Evolutionary conservation across 2,329 filamentous ascomycete species (phyloP), one percentile per base, ranked within the genome.

Genomic region (Aspergillus viridinutans): DNA sequence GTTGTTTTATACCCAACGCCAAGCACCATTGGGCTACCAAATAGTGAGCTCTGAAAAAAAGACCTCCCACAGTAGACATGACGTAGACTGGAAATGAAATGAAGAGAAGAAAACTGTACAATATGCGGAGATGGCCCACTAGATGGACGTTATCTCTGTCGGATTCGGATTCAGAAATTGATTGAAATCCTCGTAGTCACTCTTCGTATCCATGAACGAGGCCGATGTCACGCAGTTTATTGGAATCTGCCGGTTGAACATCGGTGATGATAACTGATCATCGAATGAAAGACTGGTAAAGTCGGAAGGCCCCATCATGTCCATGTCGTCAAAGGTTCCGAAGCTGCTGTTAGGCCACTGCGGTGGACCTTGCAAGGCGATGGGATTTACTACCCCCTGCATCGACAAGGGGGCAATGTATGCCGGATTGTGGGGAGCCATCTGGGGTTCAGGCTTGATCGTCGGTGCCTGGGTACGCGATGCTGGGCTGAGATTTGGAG

Each of bases 101-200:
- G 14, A 49, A 57, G 12, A 55, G 35, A 29, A 49, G 29, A 53
- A 49, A 45, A 55, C 55, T 59, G 28, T 61, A 55, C 57, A 61
- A 12, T 45, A 25, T 25, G 43, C 20, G 23, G 21, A 5, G 10
- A 10, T 5, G n/a, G 12, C 17, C 25, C 26, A 49, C 63, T 61
- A 73, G 42, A 71, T 70, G 53, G 72, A 74, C 9, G 71, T 71
- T 29, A 75, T 74, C 61, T 74, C 72, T 40, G 69, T 66, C 14
- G 71, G 67, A 56, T 72, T 75, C 1, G 72, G 67, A 63, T 76
- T 75, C 26, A 76, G 60, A 54, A 73, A 75, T 56, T 74, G 72
- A 50, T 71, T 74, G 55, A 76, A 73, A 52, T 75, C 73, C 21
- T 76, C 73, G 53, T 72, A 74, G 52, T 73, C 72, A 45, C 53